A percentile compares a stretch with the other conserved stretches of the same genome.
phyloP scores from a whole-genome alignment of 1,139 yeast genomes.

The Casaregolazyma lundiana region DNA sequence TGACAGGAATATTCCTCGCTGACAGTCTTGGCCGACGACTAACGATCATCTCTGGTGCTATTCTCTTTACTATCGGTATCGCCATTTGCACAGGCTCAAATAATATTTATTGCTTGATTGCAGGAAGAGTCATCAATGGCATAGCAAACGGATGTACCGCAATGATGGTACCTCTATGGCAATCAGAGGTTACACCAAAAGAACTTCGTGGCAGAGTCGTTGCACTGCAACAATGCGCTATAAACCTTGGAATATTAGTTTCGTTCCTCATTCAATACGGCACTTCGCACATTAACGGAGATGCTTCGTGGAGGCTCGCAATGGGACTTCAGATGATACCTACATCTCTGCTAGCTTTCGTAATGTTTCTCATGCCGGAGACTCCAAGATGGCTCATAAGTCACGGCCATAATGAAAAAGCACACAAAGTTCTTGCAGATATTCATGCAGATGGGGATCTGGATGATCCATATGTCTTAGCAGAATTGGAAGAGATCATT shows the following conservation, averaged over 20 bases:
- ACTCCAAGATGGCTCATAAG: constrained; percentile 72
- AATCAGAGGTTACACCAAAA: constrained; percentile 68
- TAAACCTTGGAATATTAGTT: constrained; percentile 60
- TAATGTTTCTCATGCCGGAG: constrained; percentile 56
- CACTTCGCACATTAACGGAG: constrained; percentile 46
- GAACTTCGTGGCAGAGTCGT: constrained; percentile 63
- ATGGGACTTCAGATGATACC: constrained; percentile 68
- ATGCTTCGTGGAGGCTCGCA: constrained; percentile 58
- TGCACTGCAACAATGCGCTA: constrained; percentile 62
- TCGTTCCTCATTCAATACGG: constrained; percentile 61
- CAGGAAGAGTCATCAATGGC: constrained; percentile 65
- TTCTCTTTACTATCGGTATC: constrained; percentile 76
- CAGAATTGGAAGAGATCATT: constrained; percentile 56
- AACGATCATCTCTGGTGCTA: constrained; percentile 71
- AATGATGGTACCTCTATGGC: constrained; percentile 66
- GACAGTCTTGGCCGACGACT: constrained; percentile 75
- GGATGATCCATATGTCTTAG: constrained; percentile 49
- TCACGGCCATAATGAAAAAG: constrained; percentile 62
- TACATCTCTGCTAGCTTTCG: constrained; percentile 47
- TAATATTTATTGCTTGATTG: constrained; percentile 64
- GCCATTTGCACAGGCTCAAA: constrained; percentile 73
- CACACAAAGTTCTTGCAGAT: constrained; percentile 47
- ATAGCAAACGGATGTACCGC: constrained; percentile 68
- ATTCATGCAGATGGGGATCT: constrained; percentile 52
- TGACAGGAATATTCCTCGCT: constrained; percentile 44